Evolutionary conservation across 208 protist genomes (phyloP).

Genomic region (Trichomonas vaginalis): DNA sequence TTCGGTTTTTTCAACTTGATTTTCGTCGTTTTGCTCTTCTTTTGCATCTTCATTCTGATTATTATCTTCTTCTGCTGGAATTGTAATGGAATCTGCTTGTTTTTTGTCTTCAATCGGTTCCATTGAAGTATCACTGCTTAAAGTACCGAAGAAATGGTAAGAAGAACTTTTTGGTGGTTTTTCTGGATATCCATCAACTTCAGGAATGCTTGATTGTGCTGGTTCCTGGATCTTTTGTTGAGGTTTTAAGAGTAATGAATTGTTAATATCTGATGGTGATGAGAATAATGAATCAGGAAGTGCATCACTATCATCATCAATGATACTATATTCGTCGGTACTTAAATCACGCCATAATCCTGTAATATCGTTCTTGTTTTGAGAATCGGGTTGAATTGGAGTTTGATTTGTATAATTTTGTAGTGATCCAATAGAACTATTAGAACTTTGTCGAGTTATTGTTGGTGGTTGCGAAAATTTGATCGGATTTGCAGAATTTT

Average conservation of each 20-base stretch:
- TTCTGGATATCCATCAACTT: neutral
- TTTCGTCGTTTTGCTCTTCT: neutral
- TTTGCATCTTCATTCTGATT: neutral
- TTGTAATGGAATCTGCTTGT: neutral
- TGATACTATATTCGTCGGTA: neutral
- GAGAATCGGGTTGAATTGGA: too few species aligned
- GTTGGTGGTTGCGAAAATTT: too few species aligned
- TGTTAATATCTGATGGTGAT: neutral
- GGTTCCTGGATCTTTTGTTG: neutral
- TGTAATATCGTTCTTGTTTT: neutral
- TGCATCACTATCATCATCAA: neutral
- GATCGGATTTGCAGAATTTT: too few species aligned
- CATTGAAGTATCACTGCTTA: neutral
- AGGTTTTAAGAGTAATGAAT: neutral
- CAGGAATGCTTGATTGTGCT: neutral
- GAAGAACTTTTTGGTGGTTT: neutral
- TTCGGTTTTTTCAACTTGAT: neutral
- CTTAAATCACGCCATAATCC: neutral
- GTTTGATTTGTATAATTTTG: too few species aligned
- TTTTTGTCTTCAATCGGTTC: neutral
- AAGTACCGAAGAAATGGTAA: neutral
- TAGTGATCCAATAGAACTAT: too few species aligned
- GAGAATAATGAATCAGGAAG: neutral
- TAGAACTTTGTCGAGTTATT: too few species aligned
- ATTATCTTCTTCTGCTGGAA: too few species aligned